phyloP scores from a whole-genome alignment of 169 alveolate genomes.

The Cytauxzoon felis region DNA sequence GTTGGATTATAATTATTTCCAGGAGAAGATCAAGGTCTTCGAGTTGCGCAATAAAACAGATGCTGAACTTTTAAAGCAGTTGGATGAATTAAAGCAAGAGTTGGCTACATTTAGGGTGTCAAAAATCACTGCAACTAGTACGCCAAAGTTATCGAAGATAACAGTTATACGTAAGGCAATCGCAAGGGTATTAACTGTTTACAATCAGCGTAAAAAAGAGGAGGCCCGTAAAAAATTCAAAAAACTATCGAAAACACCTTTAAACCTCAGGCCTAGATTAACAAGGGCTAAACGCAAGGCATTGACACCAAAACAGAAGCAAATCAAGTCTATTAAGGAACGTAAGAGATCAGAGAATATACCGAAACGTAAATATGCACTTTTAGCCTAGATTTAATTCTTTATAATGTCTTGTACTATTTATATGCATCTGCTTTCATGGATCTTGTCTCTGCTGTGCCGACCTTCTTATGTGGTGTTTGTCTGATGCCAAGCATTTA shows the following conservation, averaged over 20 bases:
- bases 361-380: conserved; percentile 59
- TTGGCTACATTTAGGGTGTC: conserved; percentile 85
- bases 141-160: conserved; percentile 85
- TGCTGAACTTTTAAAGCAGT: conserved; percentile 82
- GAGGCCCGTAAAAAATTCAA: conserved; percentile 77
- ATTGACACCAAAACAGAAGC: conserved; percentile 81
- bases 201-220: conserved; percentile 85
- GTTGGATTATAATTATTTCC: not conserved
- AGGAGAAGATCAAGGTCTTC: conserved; percentile 82
- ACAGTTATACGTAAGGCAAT: conserved; percentile 85
- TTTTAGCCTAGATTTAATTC: conserved; percentile 22
- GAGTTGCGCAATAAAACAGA: conserved; percentile 84
- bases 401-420: not conserved
- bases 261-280: conserved; percentile 86
- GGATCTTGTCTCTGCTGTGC: not conserved
- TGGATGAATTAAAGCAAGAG: conserved; percentile 87
- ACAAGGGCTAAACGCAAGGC: conserved; percentile 89
- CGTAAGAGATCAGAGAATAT: conserved; percentile 56
- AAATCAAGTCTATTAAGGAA: conserved; percentile 80
- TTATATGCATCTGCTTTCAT: not conserved
- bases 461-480: not conserved
- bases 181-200: conserved; percentile 90
- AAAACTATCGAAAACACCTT: conserved; percentile 80
- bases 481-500: not conserved
- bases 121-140: conserved; percentile 87